Evolutionary conservation across 257 asterid genomes (phyloP).

Genomic region (Primulina tabacum): DNA sequence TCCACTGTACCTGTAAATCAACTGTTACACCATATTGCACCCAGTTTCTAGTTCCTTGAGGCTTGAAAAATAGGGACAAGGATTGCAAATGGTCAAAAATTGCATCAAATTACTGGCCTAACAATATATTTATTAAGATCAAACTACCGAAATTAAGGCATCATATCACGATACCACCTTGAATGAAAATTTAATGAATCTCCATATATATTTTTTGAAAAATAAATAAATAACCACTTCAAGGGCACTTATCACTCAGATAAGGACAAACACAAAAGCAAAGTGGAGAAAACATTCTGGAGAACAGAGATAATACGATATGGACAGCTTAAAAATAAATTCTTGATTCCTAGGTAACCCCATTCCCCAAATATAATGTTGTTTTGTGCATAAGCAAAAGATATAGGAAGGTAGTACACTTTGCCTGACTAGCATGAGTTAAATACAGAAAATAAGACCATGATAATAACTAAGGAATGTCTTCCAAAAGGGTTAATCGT

Average conservation of each 20-base stretch:
- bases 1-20: constrained; percentile 72
- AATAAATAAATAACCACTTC: not conserved
- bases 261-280: constrained; percentile 4
- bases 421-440: too few relatives aligned
- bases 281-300: not conserved
- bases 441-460: too few relatives aligned
- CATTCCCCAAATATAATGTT: too few relatives aligned
- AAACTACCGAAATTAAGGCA: not conserved
- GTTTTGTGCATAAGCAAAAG: too few relatives aligned
- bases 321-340: too few relatives aligned
- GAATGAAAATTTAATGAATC: constrained; percentile 1
- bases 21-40: constrained; percentile 15
- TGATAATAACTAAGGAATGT: too few relatives aligned
- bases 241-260: not conserved
- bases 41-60: constrained; percentile 19
- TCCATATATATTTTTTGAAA: not conserved
- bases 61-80: not conserved
- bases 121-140: not conserved
- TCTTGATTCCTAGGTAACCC: too few relatives aligned
- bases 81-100: not conserved
- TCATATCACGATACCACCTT: not conserved
- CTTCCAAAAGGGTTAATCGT: too few relatives aligned
- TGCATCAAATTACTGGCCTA: not conserved
- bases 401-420: too few relatives aligned
- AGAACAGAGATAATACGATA: too few relatives aligned